A percentile compares a stretch with the other conserved stretches of the same genome.
These are phyloP conservation scores for Syzygium jambos DNA, from an alignment of 345 rosid species.

Conservation along the genomic window DNA sequence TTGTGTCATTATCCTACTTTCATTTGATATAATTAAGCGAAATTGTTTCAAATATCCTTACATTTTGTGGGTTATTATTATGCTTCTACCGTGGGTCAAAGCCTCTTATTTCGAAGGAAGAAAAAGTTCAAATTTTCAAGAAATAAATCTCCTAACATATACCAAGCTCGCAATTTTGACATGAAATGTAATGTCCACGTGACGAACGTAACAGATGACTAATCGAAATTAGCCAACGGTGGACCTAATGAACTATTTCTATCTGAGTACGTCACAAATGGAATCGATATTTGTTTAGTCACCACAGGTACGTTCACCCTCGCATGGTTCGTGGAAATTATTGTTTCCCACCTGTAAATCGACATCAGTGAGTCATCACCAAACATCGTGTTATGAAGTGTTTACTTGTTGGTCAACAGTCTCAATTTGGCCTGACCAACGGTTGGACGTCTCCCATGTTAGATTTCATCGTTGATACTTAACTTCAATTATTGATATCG, in stretches of 20 bases:
- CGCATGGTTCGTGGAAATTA: not conserved
- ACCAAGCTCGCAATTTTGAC: too few relatives aligned
- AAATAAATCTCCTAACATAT: too few relatives aligned
- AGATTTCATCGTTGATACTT: not conserved
- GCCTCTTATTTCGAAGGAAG: too few relatives aligned
- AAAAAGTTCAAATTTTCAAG: too few relatives aligned
- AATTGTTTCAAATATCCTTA: not conserved
- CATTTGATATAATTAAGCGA: not conserved
- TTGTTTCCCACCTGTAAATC: not conserved
- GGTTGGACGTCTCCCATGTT: not conserved
- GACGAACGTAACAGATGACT: not conserved
- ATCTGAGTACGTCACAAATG: not conserved
- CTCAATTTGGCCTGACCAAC: not conserved
- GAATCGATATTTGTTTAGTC: not conserved
- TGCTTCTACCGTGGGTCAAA: too few relatives aligned
- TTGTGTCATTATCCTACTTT: too few relatives aligned
- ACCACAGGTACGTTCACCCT: not conserved
- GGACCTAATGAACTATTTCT: not conserved
- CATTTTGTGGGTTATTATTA: too few relatives aligned
- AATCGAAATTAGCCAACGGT: not conserved
- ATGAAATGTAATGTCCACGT: too few relatives aligned
- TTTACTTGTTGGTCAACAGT: not conserved
- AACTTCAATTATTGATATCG: accelerated
- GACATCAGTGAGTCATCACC: not conserved
- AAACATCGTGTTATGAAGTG: not conserved